Base-by-base conservation (phyloP, 345 rosid genomes). In the Dipteronia sinensis region DNA sequence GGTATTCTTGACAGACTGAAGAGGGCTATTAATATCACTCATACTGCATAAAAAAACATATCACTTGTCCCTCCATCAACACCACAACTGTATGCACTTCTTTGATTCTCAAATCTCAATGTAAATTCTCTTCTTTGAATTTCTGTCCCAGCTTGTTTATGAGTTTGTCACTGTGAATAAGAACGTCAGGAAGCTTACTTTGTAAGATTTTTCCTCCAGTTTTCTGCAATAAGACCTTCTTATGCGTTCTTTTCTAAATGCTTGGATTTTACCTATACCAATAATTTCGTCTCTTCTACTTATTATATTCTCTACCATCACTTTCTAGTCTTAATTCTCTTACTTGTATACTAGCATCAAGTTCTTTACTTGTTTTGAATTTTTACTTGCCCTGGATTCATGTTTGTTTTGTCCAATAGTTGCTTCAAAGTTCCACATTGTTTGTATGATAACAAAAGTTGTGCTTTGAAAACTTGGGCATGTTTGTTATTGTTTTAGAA, bases 1-100 rank as follows among this genome's bases (percentile, higher is more conserved):
- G 90, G 90, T 58, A 89, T 94, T 49, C 90, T 96, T 23, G 99
- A 91, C 46, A 88, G 97, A 86, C 67, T 96, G 82, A 89, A 84
- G 72, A 86, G 91, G 71, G 82, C 85, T 67, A 82, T 88, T 84
- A 92, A 88, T 85, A 87, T 89, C 38, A 92, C 99, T 0, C 98
- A 96, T 74, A 94, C 99, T 5, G 95, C 98, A 34, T 96, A 86
- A 94, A 67, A 44, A 62, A 25, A 29, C 15, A 13, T 65, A 51
- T 49, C 2, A 77, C 72, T 74, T 87, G 89, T 34, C 38, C 38
- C 38, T 34, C 38, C 38, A 34, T 34, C 6, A 34, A 34, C 38
- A 4, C 38, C 38, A 4, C 38, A 34, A 4, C 38, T 34, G 38
- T 34, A 34, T 86, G 82, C 71, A 17, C 61, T 59, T 22, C 69